Evolutionary conservation across 2,329 filamentous ascomycete genomes (phyloP).

Genomic region (Fusarium palustre): DNA sequence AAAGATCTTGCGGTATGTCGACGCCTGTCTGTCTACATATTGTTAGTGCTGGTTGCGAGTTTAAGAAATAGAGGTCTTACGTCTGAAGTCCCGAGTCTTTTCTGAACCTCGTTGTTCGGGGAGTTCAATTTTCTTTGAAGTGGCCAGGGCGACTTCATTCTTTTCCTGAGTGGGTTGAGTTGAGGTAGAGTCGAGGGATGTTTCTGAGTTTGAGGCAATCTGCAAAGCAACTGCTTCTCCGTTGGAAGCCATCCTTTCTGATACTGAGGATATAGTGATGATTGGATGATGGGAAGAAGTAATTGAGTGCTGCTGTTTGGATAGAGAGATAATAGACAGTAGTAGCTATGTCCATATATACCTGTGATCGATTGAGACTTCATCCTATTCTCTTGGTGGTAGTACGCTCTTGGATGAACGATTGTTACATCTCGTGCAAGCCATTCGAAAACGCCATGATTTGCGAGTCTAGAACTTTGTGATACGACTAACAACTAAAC

Average conservation of each 20-base stretch:
- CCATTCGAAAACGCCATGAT: not conserved
- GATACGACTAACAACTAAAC: not conserved
- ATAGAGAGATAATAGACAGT: not conserved
- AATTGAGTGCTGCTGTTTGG: not conserved
- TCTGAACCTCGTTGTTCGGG: slow-evolving; percentile 5
- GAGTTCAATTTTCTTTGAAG: not conserved
- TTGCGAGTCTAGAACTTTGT: not conserved
- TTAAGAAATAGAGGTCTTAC: not conserved
- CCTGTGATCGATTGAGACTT: not conserved
- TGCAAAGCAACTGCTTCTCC: not conserved
- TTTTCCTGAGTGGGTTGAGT: not conserved
- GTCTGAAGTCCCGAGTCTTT: not conserved
- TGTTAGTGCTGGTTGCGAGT: not conserved
- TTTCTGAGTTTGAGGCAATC: not conserved
- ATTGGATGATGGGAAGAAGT: not conserved
- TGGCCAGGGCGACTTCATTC: not conserved
- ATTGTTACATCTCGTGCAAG: slow-evolving; percentile 5
- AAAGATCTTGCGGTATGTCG: slow-evolving; percentile 15
- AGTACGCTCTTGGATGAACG: not conserved
- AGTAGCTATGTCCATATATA: not conserved
- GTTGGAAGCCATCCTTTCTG: not conserved
- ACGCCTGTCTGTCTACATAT: not conserved
- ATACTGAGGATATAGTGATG: not conserved
- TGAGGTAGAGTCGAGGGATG: not conserved
- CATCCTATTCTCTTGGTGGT: fast-evolving